Base-by-base conservation (phyloP, 2,329 filamentous ascomycete genomes). In the Fragosphaeria purpurea region DNA sequence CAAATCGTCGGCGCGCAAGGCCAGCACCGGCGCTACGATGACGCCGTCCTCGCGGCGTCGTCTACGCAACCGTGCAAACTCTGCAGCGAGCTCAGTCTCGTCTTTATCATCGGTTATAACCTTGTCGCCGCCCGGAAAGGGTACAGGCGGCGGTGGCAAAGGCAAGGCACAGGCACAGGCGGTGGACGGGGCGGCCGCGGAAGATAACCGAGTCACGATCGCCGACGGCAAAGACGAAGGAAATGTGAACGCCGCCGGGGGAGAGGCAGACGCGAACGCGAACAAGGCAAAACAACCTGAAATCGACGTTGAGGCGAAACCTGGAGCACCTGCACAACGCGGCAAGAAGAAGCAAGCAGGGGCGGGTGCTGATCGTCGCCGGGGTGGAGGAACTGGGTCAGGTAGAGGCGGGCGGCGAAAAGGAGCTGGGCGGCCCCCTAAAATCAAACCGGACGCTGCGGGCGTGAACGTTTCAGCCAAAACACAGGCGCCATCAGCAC, bases 41-140 rank as follows among this genome's bases (percentile, higher is more conserved):
- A 45, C 45, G 9, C 34, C 50, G 12, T 13, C 51, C n/a, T 32
- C 39, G 11, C 41, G 37, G 6, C 48, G 37, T 2, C 40, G 44
- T 11, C 53, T 30, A 12, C 53, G 37, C 47, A 53, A 55, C 49
- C 57, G 58, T 7, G 56, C 56, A 9, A 57, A 57, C 32, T 58
- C 57, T 48, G 56, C 53, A 45, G 54, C 47, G 8, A 58, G 56
- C 47, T 53, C 56, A 8, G 54, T 55, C 13, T 67, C 64, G n/a
- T 63, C 63, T n/a, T 60, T 67, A 8, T 67, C 64, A 8, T 62
- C 62, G 47, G 60, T 60, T 6, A 57, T 56, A 43, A 66, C 64
- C 7, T 38, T 63, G 47, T 58, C 60, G 41, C 59, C 62, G 40
- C 62, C 61, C 1, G 56, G 41, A 7, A 49, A 34, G 32, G 11